Conservation (phyloP, 140 eudicot species). For the Anethum foeniculum region DNA sequence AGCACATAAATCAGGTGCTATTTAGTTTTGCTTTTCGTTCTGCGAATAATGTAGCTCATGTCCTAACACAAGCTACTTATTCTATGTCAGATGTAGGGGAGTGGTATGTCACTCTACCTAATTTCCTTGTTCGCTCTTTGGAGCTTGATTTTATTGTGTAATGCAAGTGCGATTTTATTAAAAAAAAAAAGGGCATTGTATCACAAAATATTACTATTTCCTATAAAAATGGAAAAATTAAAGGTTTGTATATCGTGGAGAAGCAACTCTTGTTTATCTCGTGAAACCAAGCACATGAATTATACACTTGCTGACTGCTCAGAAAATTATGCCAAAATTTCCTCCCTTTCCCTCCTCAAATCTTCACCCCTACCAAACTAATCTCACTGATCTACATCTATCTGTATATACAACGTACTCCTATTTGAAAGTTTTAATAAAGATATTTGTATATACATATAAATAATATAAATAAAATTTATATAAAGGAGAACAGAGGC, state of each 20-base stretch:
- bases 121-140: too few species aligned
- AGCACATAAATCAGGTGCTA: too few species aligned
- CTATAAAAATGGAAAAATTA: neutral
- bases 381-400: neutral
- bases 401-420: neutral
- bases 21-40: too few species aligned
- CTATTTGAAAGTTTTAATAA: too few species aligned
- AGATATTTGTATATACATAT: too few species aligned
- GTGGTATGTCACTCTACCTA: too few species aligned
- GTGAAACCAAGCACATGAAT: neutral
- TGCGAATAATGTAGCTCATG: too few species aligned
- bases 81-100: too few species aligned
- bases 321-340: conserved; percentile 2
- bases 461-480: neutral
- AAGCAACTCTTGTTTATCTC: neutral
- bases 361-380: neutral
- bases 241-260: neutral
- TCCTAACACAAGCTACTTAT: too few species aligned
- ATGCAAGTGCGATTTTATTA: too few species aligned
- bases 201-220: neutral
- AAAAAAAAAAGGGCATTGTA: too few species aligned
- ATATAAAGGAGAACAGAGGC: neutral
- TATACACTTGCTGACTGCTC: neutral
- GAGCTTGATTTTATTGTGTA: too few species aligned
- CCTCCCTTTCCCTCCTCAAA: neutral